A percentile compares a stretch with the other conserved stretches of the same genome.
Evolutionary conservation across 1,139 yeast species (phyloP).

Genomic region (Kodamaea fungicola): DNA sequence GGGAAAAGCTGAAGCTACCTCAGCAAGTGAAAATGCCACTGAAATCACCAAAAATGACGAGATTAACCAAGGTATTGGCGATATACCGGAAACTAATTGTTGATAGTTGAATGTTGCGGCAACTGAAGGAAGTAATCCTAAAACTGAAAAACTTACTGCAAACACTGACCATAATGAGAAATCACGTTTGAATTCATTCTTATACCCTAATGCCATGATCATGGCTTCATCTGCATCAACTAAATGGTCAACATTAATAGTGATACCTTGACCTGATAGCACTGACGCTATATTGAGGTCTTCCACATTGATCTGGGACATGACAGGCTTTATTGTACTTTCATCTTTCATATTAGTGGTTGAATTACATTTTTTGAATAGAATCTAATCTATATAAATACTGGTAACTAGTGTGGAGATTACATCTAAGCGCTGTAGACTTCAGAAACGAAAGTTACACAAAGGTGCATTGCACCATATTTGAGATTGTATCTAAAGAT

Average conservation of each 20-base stretch:
- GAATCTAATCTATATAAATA: neutral
- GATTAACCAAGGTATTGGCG: conserved; percentile 54
- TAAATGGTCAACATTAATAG: conserved; percentile 45
- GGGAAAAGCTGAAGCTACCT: conserved; percentile 46
- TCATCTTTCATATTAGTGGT: neutral
- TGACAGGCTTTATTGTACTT: conserved; percentile 23
- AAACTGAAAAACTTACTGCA: conserved; percentile 70
- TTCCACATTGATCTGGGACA: conserved; percentile 39
- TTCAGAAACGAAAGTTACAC: too few species aligned
- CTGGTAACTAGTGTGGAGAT: neutral
- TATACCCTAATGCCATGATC: conserved; percentile 65
- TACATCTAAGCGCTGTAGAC: neutral
- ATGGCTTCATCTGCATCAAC: conserved; percentile 52
- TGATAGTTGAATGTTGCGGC: conserved; percentile 55
- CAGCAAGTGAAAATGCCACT: conserved; percentile 50
- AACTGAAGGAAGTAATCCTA: conserved; percentile 70
- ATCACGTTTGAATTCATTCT: conserved; percentile 71
- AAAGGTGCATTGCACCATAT: too few species aligned
- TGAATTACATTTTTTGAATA: neutral
- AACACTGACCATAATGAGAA: conserved; percentile 59
- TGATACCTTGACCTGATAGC: conserved; percentile 35
- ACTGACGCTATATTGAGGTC: conserved; percentile 36
- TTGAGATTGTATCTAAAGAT: too few species aligned
- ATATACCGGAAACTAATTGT: conserved; percentile 50
- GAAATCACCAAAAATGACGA: conserved; percentile 48